These are phyloP conservation scores for Rhodotorula sp. DNA, from an alignment of 1,284 basidiomycete genomes.

Conservation along the genomic window DNA sequence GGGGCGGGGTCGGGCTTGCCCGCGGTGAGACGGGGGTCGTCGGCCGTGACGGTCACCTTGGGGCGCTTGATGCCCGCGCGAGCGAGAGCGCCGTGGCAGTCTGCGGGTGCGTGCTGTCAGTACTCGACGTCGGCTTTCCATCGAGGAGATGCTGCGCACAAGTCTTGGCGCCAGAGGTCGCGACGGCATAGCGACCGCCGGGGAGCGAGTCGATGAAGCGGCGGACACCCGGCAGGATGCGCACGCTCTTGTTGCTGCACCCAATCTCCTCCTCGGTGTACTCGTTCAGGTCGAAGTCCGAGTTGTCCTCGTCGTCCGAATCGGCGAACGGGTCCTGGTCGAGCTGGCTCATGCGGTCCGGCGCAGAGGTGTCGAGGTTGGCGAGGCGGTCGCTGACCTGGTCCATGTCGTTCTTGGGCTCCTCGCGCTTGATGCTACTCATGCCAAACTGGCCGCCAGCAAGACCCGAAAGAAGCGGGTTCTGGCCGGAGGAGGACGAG, in stretches of 20 bases:
- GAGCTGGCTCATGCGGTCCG: conserved; percentile 53
- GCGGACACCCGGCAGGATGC: conserved; percentile 71
- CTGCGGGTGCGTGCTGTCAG: conserved; percentile 46
- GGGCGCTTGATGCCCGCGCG: conserved; percentile 72
- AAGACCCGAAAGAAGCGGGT: conserved; percentile 37
- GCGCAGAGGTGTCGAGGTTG: conserved; percentile 42
- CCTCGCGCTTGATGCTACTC: conserved; percentile 26
- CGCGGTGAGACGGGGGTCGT: conserved; percentile 59
- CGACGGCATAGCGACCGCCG: conserved; percentile 67
- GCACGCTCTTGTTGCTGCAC: conserved; percentile 54
- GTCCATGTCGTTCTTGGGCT: conserved; percentile 18
- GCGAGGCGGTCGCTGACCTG: conserved; percentile 51
- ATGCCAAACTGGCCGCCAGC: conserved; percentile 40
- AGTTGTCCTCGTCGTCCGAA: conserved; percentile 61
- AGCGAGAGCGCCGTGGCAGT: conserved; percentile 64
- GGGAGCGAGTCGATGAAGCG: conserved; percentile 69
- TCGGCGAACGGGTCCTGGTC: conserved; percentile 56
- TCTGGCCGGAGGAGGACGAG: conserved; percentile 26
- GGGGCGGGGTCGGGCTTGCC: conserved; percentile 49
- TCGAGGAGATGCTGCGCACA: conserved; percentile 49
- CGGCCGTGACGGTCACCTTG: conserved; percentile 72
- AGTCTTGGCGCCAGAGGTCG: conserved; percentile 73
- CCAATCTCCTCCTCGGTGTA: conserved; percentile 44
- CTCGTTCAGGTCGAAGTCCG: conserved; percentile 57
- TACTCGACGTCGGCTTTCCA: conserved; percentile 29